These are phyloP conservation scores for Neckera pumila DNA, from an alignment of 225 moss, liverwort and hornwort species.

Conservation along the genomic window DNA sequence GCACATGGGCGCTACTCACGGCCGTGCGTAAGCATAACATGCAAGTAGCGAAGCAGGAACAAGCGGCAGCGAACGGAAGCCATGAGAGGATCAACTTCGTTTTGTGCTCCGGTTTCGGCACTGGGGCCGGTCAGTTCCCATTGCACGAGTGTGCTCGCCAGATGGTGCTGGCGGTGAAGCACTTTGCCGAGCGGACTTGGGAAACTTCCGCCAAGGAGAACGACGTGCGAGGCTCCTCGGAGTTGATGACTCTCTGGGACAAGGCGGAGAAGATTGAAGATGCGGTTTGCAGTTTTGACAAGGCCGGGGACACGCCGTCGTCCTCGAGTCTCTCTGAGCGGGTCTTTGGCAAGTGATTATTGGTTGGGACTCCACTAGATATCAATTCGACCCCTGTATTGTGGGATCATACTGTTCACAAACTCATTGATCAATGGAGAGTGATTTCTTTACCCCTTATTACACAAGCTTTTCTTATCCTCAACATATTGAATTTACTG, in stretches of 20 bases:
- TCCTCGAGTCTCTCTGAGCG: not conserved
- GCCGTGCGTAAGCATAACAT: constrained; percentile 28
- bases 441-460: not conserved
- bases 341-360: not conserved
- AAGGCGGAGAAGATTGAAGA: constrained; percentile 44
- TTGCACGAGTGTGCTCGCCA: constrained; percentile 30
- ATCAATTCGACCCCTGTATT: not conserved
- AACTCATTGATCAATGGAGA: not conserved
- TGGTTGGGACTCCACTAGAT: not conserved
- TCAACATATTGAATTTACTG: not conserved
- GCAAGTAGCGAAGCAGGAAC: constrained; percentile 8
- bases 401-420: not conserved
- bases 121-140: constrained; percentile 26
- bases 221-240: not conserved
- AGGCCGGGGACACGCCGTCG: not conserved
- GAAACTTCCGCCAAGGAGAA: not conserved
- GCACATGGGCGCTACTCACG: constrained; percentile 44
- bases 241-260: constrained; percentile 34
- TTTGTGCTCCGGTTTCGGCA: constrained; percentile 39
- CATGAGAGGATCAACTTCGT: constrained; percentile 20
- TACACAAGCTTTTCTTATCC: not conserved
- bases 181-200: constrained; percentile 10
- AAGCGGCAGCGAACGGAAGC: not conserved
- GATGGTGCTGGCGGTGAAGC: constrained; percentile 48
- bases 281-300: constrained; percentile 14